Evolutionary conservation across 2,329 filamentous ascomycete species (phyloP), one percentile per base, ranked within the genome.

Genomic region (Xylaria sp.): DNA sequence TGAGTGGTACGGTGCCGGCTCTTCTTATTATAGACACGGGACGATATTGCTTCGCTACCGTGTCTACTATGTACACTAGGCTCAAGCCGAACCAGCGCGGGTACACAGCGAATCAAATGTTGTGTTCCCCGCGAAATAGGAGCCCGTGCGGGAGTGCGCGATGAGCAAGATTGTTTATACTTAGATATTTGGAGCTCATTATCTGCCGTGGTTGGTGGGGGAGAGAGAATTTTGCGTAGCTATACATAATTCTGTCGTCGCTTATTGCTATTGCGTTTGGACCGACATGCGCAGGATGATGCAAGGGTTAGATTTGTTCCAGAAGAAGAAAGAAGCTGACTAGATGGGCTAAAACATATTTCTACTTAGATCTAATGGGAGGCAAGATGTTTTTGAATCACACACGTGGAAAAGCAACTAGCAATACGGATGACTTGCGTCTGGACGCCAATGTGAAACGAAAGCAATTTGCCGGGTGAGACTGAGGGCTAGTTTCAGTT

Each of bases 391-490:
- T 48, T 50, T 50, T 0, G 9, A 21, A 56, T 24, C 9, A 8
- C 53, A 53, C 34, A 53, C 34, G 24, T 57, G 27, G 30, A 45
- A 17, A 50, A 45, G 51, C 42, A 47, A 47, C n/a, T 19, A 47
- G 67, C 72, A 72, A 66, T 70, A 21, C 57, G 39, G 19, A 55
- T 24, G 27, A 54, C 51, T 36, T 30, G 30, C 24, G 36, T 21
- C 11, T 30, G 48, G 19, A 27, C 48, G 27, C 19, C 50, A 61
- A 72, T 67, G 66, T 75, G 74, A 74, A 72, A 76, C 75, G 70
- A 36, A 51, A 53, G 53, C 34, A 73, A 75, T 75, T 56, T 74
- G 65, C 60, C 69, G 64, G 30, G 55, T 62, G 61, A 70, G 53
- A 64, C 61, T 61, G 62, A 62, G 36, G 36, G 32, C 21, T 51